Evolutionary conservation across 352 stramenopile genomes (phyloP).

Genomic region (Phytophthora aleatoria): DNA sequence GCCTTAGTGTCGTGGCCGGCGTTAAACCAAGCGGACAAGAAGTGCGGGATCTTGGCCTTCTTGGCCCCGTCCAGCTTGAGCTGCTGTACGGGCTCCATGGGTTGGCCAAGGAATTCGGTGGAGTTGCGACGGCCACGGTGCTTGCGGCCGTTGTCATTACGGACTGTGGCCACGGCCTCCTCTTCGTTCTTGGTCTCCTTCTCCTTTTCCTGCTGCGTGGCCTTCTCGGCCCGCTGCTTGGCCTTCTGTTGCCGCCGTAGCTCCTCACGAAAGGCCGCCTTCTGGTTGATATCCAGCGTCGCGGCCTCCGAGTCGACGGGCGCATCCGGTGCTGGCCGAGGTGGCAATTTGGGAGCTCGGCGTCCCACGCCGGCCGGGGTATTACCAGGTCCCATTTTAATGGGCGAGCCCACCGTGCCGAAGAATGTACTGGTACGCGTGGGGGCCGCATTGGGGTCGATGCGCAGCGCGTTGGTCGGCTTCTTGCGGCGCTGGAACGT

Average conservation of each 20-base stretch:
- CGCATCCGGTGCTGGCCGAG: conserved; percentile 12
- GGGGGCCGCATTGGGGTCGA: conserved; percentile 41
- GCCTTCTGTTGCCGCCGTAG: conserved; percentile 51
- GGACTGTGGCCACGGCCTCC: conserved; percentile 46
- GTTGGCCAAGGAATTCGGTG: conserved; percentile 53
- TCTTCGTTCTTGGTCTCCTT: conserved; percentile 14
- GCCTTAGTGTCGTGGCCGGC: conserved; percentile 48
- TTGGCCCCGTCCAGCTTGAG: conserved; percentile 68
- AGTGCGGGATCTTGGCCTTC: conserved; percentile 78
- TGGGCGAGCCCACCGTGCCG: conserved; percentile 69
- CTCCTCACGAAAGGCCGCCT: conserved; percentile 54
- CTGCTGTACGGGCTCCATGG: conserved; percentile 62
- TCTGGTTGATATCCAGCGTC: conserved; percentile 65
- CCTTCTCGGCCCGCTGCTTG: conserved; percentile 41
- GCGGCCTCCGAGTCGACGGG: conserved; percentile 55
- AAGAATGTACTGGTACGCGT: conserved; percentile 67
- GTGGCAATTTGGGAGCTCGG: conserved; percentile 20
- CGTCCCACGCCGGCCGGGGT: conserved; percentile 18
- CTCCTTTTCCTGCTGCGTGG: conserved; percentile 15
- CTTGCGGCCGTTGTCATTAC: conserved; percentile 44
- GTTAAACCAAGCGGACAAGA: conserved; percentile 75
- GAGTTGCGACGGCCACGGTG: conserved; percentile 42
- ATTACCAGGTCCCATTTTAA: conserved; percentile 57
- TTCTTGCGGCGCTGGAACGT: conserved; percentile 63
- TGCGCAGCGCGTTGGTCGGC: conserved; percentile 25